phyloP scores from a whole-genome alignment of 495 filamentous ascomycete species.

The Letharia columbiana region DNA sequence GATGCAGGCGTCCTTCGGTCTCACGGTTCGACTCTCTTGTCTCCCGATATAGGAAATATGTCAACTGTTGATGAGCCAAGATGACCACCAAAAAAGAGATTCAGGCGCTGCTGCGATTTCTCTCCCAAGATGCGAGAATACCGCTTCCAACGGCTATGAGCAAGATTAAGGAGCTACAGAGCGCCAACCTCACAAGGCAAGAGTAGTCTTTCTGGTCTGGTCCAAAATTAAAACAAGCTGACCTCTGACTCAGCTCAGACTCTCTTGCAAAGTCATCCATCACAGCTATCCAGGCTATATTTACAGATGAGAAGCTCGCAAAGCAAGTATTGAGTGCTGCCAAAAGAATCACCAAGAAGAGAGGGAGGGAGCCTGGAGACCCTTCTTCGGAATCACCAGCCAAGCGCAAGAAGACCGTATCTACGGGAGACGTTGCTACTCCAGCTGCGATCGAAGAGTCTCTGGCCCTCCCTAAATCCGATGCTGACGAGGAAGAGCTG shows the following conservation, averaged over 20 bases:
- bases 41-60: background rate
- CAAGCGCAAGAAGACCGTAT: conserved; percentile 41
- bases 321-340: conserved; percentile 53
- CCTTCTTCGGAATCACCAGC: conserved; percentile 24
- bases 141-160: conserved; percentile 61
- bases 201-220: background rate
- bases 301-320: conserved; percentile 62
- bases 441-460: conserved; percentile 58
- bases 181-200: conserved; percentile 53
- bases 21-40: background rate
- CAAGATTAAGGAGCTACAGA: conserved; percentile 59
- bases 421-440: conserved; percentile 35
- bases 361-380: conserved; percentile 31
- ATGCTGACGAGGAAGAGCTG: conserved; percentile 51
- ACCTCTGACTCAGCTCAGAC: conserved; percentile 32
- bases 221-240: conserved; percentile 9
- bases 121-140: conserved; percentile 64
- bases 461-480: conserved; percentile 50
- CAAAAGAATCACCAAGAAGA: conserved; percentile 58
- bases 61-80: background rate
- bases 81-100: conserved; percentile 43
- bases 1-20: background rate
- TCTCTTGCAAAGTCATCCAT: conserved; percentile 54
- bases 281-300: conserved; percentile 46
- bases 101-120: conserved; percentile 65